phyloP scores from a whole-genome alignment of 257 asterid genomes.

The Eucommia ulmoides region DNA sequence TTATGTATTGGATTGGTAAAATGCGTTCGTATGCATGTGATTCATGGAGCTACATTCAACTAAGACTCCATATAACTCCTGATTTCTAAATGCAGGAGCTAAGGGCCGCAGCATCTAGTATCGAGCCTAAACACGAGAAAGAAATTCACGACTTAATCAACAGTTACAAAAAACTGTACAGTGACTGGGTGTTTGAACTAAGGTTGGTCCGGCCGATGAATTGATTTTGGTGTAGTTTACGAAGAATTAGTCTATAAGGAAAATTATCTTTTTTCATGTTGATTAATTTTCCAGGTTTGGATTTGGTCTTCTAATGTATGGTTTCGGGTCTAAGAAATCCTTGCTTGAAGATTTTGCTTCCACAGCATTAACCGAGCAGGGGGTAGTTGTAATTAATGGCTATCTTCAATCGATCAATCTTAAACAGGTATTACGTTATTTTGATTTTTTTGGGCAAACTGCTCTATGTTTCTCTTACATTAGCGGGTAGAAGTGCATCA shows the following conservation, averaged over 20 bases:
- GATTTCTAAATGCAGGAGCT: constrained; percentile 37
- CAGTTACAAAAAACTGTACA: constrained; percentile 43
- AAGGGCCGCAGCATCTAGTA: constrained; percentile 50
- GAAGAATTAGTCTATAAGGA: not conserved
- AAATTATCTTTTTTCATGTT: not conserved
- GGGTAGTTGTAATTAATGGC: constrained; percentile 79
- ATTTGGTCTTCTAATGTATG: constrained; percentile 83
- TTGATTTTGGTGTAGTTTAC: not conserved
- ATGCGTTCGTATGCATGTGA: not conserved
- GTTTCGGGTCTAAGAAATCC: constrained; percentile 81
- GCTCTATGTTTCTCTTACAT: not conserved
- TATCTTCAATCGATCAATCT: constrained; percentile 79
- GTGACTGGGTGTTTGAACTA: constrained; percentile 55
- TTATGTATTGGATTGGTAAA: not conserved
- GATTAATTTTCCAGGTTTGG: constrained; percentile 38
- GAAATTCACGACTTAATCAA: constrained; percentile 43
- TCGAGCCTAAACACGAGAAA: constrained; percentile 71
- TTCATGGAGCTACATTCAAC: too few relatives aligned
- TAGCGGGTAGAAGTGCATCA: not conserved
- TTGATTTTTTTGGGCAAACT: too few relatives aligned
- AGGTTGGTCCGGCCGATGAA: constrained; percentile 43
- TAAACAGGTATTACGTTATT: constrained; percentile 49
- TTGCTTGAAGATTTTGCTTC: constrained; percentile 85
- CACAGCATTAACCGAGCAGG: constrained; percentile 52
- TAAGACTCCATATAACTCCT: not conserved